Base-by-base conservation (phyloP, 176 grass and related monocot genomes). In the Rhynchospora pubera region DNA sequence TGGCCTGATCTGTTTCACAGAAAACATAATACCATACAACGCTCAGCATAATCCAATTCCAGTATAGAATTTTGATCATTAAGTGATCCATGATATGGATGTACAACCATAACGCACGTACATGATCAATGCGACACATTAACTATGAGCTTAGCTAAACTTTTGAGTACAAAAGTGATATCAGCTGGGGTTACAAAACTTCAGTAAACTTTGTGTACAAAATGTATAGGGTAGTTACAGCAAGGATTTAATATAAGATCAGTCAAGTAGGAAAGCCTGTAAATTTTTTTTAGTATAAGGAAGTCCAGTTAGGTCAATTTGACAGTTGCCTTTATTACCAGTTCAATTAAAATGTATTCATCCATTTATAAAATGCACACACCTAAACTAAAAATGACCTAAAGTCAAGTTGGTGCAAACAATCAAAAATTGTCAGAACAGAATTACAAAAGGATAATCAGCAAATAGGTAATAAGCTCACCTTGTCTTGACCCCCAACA, bases 401-500 rank as follows among this genome's bases (percentile, higher is more conserved):
- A 32, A 55, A 56, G 15, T 18, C 32, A 5, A 77, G 23, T 28
- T 77, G 66, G 66, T 70, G 45, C 6, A 56, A 56, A 15, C 7
- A 16, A 19, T 32, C 2, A 16, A 7, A 53, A 43, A 42, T 9
- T 18, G 14, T 42, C 22, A 66, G 6, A 50, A 67, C 10, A 28
- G 16, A 82, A 59, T 56, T 47, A 44, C 53, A 83, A 11, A 8
- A 58, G 14, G 53, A 66, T 23, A 70, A 80, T 67, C 77, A 30
- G 12, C 32, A 63, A 64, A 14, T 62, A 23, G 18, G 42, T 63
- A 26, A 5, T 77, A 78, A 61, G 63, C 1, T 44, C 85, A 92
- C 92, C 92, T 94, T 94, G 87, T 94, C 92, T 83, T 94, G 92
- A 32, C 92, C 92, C 59, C 92, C 92, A 1, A 94, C 92, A 88